Evolutionary conservation across 306 rosid species (phyloP), one percentile per base, ranked within the genome.

Genomic region (Neltuma alba): DNA sequence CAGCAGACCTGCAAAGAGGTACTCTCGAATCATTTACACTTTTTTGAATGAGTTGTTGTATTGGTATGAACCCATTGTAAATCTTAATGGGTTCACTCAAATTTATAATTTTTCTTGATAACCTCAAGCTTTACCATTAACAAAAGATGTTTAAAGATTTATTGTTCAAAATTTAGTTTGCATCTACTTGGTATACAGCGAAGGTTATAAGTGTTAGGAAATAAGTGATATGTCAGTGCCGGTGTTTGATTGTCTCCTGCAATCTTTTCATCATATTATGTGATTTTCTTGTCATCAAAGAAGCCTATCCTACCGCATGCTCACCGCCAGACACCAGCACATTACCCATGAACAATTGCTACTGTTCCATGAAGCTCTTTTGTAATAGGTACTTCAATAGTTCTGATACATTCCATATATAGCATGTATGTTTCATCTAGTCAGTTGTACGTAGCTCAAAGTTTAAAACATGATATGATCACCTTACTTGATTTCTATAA

Each of bases 1-100:
- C 93, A 89, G 69, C 89, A 83, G 44, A 90, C 89, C 54, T 88
- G 92, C 90, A 85, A 86, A 85, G 94, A 94, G 97, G 99, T 94
- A 20, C 23, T 28, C 57, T 7, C 70, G 31, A 48, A 79, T 75
- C 25, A n/a, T 30, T 45, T 45, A 40, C 3, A 12, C 12, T 44
- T 16, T 16, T 25, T 55, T 58, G 30, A 28, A 41, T 71, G 30
- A 62, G 10, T 48, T 42, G 23, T 77, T 41, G 8, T 81, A 41
- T 42, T 57, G 36, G 2, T n/a, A 23, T 74, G 14, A 42, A 40
- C 70, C 69, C 69, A 18, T 6, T 60, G 14, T 23, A 41, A 40
- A 44, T 77, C 27, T 25, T 67, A 23, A 61, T 37, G 20, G 60
- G 42, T 78, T 78, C 55, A 15, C 34, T 18, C 10, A 45, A 60